A percentile compares a stretch with the other conserved stretches of the same genome.
Conservation (phyloP, 2,329 filamentous ascomycete genomes). For the Rugonectria rugulosa region DNA sequence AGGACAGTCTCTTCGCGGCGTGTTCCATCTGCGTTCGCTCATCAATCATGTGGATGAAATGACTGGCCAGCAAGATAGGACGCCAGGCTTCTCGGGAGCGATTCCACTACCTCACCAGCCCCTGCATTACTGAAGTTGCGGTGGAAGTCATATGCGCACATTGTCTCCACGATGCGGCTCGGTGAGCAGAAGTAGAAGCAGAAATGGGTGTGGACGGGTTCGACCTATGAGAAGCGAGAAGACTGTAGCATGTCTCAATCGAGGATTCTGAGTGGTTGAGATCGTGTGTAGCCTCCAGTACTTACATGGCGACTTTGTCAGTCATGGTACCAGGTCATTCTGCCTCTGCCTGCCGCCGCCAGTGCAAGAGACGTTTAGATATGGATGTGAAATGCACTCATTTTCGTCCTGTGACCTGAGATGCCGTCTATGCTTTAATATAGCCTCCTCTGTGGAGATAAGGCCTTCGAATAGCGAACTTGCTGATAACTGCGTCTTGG, state of each 20-base stretch:
- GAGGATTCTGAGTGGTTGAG: conserved; percentile 8
- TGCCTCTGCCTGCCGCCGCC: background rate
- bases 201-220: conserved; percentile 2
- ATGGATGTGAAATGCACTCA: background rate
- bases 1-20: too few relatives aligned
- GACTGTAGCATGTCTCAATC: conserved; percentile 3
- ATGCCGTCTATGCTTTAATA: background rate
- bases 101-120: too few relatives aligned
- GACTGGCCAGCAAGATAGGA: too few relatives aligned
- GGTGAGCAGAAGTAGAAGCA: conserved; percentile 7
- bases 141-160: too few relatives aligned
- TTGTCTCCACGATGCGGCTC: conserved; percentile 11
- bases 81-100: background rate
- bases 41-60: too few relatives aligned
- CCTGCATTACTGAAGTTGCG: too few relatives aligned
- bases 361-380: background rate
- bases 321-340: background rate
- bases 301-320: background rate
- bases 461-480: too few relatives aligned
- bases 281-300: background rate
- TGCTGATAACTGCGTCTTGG: too few relatives aligned
- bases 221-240: conserved; percentile 10
- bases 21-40: too few relatives aligned
- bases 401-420: background rate
- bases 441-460: background rate